Conservation (phyloP, 371 early-diverging fungal genomes). For the Mucor plumbeus region DNA sequence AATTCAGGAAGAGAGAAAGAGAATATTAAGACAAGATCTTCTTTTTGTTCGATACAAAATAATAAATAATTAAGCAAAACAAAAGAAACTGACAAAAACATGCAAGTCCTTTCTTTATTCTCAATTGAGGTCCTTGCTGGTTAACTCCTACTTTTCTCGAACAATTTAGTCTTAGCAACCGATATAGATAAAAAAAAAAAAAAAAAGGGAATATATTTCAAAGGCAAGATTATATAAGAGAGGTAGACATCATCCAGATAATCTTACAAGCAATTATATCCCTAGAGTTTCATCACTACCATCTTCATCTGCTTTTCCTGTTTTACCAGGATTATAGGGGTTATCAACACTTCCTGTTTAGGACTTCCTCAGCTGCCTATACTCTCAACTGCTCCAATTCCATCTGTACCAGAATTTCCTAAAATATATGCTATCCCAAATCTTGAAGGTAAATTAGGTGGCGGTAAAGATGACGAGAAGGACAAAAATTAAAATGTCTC, state of each 20-base stretch:
- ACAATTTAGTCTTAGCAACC: background rate
- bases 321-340: background rate
- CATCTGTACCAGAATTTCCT: background rate
- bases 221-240: background rate
- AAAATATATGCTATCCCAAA: background rate
- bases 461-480: constrained; percentile 1
- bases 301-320: background rate
- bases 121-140: background rate
- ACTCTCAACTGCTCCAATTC: background rate
- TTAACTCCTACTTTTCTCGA: background rate
- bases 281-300: background rate
- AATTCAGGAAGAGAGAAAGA: background rate
- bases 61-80: background rate
- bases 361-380: background rate
- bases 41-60: no score
- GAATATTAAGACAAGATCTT: no score
- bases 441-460: background rate
- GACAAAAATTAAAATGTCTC: background rate
- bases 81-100: background rate
- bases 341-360: background rate
- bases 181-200: background rate
- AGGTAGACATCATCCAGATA: background rate
- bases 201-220: background rate
- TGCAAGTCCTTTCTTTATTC: constrained; percentile 7
- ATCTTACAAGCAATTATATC: background rate